Conservation (phyloP, 2,329 filamentous ascomycete species). For the Penicillium hesseltinei region DNA sequence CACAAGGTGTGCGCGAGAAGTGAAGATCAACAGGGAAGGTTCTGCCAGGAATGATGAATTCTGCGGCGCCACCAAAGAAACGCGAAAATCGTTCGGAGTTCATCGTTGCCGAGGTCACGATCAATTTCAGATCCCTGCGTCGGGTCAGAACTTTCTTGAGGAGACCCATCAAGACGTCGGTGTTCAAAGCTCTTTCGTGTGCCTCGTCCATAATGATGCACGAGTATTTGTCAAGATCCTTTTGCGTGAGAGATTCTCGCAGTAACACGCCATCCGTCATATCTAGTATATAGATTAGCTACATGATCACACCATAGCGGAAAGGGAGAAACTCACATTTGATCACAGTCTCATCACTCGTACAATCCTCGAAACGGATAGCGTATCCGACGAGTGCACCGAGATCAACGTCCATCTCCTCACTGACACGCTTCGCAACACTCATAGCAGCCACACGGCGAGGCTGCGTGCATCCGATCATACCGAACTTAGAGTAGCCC, state of each 20-base stretch:
- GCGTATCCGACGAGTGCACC: conserved; percentile 90
- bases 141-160: conserved; percentile 95
- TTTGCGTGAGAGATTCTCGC: conserved; percentile 87
- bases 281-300: conserved; percentile 46
- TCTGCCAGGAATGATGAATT: conserved; percentile 92
- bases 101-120: conserved; percentile 98
- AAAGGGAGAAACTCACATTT: conserved; percentile 60
- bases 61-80: conserved; percentile 93
- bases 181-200: conserved; percentile 93
- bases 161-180: conserved; percentile 93
- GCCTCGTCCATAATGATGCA: conserved; percentile 99
- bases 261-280: conserved; percentile 98
- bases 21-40: conserved; percentile 97
- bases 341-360: conserved; percentile 89
- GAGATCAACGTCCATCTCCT: conserved; percentile 94
- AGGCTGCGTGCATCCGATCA: conserved; percentile 96
- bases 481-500: conserved; percentile 79
- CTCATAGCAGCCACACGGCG: conserved; percentile 98
- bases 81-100: conserved; percentile 94
- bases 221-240: conserved; percentile 91
- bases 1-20: conserved; percentile 89
- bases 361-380: conserved; percentile 98
- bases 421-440: conserved; percentile 94
- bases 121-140: conserved; percentile 87
- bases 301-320: not conserved